Conservation (phyloP, 768 basidiomycete genomes). For the Termitomyces sp. region DNA sequence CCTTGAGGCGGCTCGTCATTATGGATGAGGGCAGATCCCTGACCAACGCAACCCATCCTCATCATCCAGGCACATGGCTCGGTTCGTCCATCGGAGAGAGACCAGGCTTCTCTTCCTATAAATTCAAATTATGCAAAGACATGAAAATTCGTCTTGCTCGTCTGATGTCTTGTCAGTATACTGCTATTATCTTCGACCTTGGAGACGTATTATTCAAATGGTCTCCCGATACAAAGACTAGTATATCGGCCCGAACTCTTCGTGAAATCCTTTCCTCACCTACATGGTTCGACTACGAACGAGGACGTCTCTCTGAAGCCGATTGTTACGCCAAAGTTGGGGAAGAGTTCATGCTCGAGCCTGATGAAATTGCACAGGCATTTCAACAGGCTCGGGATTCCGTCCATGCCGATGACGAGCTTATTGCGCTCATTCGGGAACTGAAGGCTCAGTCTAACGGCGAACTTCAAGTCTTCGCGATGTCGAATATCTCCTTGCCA, state of each 20-base stretch:
- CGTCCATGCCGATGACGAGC: slow-evolving; percentile 38
- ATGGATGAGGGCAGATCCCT: slow-evolving; percentile 6
- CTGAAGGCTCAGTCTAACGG: slow-evolving; percentile 35
- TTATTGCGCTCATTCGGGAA: slow-evolving; percentile 43
- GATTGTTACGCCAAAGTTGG: slow-evolving; percentile 41
- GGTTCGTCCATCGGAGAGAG: neutral
- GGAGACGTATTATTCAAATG: slow-evolving; percentile 57
- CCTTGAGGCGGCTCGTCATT: slow-evolving; percentile 18
- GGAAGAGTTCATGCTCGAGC: slow-evolving; percentile 32
- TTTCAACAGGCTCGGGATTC: slow-evolving; percentile 48
- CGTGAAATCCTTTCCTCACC: slow-evolving; percentile 38
- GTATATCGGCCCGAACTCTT: slow-evolving; percentile 37
- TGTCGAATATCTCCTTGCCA: slow-evolving; percentile 57
- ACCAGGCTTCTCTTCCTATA: slow-evolving; percentile 3
- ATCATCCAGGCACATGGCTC: slow-evolving; percentile 17
- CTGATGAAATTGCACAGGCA: slow-evolving; percentile 37
- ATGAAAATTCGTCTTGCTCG: neutral
- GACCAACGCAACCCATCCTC: slow-evolving; percentile 1
- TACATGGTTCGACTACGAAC: slow-evolving; percentile 55
- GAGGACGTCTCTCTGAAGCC: slow-evolving; percentile 39
- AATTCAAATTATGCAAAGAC: slow-evolving; percentile 1
- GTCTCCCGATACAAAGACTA: slow-evolving; percentile 43
- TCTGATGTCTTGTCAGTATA: slow-evolving; percentile 16
- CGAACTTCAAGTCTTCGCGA: slow-evolving; percentile 43
- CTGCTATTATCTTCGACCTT: slow-evolving; percentile 48